Evolutionary conservation across 2,329 filamentous ascomycete genomes (phyloP).

Genomic region (Apiospora pterosperma): DNA sequence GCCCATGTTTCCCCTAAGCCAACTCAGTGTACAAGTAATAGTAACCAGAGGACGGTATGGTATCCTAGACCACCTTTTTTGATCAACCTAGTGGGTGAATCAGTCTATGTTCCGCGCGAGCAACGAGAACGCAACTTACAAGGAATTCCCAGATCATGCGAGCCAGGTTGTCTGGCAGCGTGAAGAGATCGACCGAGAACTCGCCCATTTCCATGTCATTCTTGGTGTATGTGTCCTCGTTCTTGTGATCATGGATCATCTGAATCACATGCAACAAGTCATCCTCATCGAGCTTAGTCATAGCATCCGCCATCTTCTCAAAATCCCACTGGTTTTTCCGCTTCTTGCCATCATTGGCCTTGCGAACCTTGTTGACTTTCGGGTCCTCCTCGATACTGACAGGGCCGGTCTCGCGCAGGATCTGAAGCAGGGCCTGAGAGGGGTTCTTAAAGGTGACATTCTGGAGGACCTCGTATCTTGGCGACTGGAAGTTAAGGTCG

Average conservation of each 20-base stretch:
- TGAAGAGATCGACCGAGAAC: constrained; percentile 97
- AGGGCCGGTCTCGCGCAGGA: constrained; percentile 79
- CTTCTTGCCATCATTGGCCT: constrained; percentile 66
- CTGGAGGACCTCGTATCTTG: constrained; percentile 81
- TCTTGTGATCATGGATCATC: constrained; percentile 97
- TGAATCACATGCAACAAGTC: constrained; percentile 93
- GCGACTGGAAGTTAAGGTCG: constrained; percentile 85
- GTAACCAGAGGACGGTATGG: not conserved
- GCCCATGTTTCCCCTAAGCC: not conserved
- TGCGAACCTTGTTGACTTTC: constrained; percentile 59
- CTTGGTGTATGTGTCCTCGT: constrained; percentile 89
- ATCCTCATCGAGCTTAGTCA: constrained; percentile 84
- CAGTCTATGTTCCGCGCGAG: constrained; percentile 1
- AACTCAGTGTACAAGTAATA: constrained; percentile 1
- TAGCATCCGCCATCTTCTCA: constrained; percentile 91
- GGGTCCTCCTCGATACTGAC: constrained; percentile 72
- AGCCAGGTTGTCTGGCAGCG: constrained; percentile 83
- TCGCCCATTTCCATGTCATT: constrained; percentile 97
- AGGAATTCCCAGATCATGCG: constrained; percentile 95
- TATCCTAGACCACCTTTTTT: constrained; percentile 18
- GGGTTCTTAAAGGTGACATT: constrained; percentile 87
- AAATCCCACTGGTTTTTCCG: constrained; percentile 75
- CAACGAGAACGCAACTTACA: constrained; percentile 31
- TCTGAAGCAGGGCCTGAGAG: constrained; percentile 75
- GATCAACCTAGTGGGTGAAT: constrained; percentile 19